Evolutionary conservation across 768 basidiomycete genomes (phyloP).

Genomic region (Hypsizygus marmoreus): DNA sequence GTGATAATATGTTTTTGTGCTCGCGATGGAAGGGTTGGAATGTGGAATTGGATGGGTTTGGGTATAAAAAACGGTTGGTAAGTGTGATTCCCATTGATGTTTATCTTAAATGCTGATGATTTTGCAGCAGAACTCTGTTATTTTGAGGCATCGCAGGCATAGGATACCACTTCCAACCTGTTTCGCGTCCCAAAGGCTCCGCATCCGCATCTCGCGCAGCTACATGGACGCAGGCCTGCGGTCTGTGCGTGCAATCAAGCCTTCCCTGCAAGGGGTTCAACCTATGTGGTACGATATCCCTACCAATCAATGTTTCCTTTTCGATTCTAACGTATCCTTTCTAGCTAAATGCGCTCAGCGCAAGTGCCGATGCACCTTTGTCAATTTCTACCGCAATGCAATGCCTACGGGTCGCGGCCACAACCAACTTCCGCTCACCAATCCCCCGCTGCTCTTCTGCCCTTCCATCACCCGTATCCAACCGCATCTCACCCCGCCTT

Average conservation of each 20-base stretch:
- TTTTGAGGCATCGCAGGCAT: too few relatives aligned
- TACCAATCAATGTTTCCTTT: slow-evolving; percentile 1
- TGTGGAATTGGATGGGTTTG: too few relatives aligned
- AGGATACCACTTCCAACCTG: slow-evolving; percentile 37
- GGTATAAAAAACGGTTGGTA: too few relatives aligned
- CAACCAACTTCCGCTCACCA: slow-evolving; percentile 41
- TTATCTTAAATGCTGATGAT: too few relatives aligned
- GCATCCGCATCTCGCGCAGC: slow-evolving; percentile 70
- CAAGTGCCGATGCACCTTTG: slow-evolving; percentile 74
- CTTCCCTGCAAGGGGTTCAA: slow-evolving; percentile 79
- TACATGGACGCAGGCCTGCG: slow-evolving; percentile 81
- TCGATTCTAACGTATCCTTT: slow-evolving; percentile 3
- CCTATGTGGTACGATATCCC: slow-evolving; percentile 63
- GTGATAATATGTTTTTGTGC: too few relatives aligned
- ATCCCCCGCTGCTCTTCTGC: slow-evolving; percentile 39
- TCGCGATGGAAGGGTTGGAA: too few relatives aligned
- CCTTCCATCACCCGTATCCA: slow-evolving; percentile 22
- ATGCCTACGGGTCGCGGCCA: slow-evolving; percentile 79
- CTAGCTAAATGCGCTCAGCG: slow-evolving; percentile 74
- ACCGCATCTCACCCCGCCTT: not conserved
- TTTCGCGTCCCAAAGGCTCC: slow-evolving; percentile 64
- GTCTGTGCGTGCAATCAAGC: slow-evolving; percentile 76
- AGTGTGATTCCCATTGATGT: too few relatives aligned
- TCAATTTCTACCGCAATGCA: slow-evolving; percentile 82
- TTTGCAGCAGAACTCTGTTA: too few relatives aligned